Conservation (phyloP, 805 yeast genomes). For the Candida patagonica region DNA sequence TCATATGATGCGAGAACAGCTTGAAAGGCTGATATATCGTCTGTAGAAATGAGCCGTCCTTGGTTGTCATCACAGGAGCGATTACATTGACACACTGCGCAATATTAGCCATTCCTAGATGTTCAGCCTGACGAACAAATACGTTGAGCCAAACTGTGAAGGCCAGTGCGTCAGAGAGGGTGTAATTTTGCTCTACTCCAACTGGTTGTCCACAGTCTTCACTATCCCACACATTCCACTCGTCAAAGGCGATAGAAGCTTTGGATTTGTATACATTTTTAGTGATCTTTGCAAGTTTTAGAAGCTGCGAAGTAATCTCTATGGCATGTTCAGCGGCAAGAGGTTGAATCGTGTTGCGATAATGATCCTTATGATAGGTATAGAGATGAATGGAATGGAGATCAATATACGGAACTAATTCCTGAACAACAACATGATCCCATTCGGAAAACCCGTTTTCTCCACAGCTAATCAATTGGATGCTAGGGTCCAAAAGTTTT, state of each 20-base stretch:
- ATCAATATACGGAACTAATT: slow-evolving; percentile 23
- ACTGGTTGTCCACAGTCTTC: slow-evolving; percentile 23
- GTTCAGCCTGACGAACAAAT: slow-evolving; percentile 26
- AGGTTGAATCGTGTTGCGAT: slow-evolving; percentile 25
- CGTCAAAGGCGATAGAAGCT: slow-evolving; percentile 28
- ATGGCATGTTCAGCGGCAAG: slow-evolving; percentile 29
- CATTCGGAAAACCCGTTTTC: slow-evolving; percentile 26
- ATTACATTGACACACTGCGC: slow-evolving; percentile 31
- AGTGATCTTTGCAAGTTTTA: slow-evolving; percentile 25
- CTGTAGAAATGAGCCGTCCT: slow-evolving; percentile 23
- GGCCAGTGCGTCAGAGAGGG: slow-evolving; percentile 28
- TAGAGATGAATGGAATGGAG: slow-evolving; percentile 29
- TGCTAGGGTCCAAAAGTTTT: slow-evolving; percentile 25
- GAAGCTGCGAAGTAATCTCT: slow-evolving; percentile 22
- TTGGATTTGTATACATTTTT: slow-evolving; percentile 14
- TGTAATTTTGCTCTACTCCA: slow-evolving; percentile 30
- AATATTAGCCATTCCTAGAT: slow-evolving; percentile 28
- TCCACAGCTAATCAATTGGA: slow-evolving; percentile 27
- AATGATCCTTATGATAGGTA: slow-evolving; percentile 22
- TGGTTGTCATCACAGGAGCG: slow-evolving; percentile 30
- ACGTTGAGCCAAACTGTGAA: slow-evolving; percentile 30
- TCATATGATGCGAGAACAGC: slow-evolving; percentile 27
- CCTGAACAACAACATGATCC: slow-evolving; percentile 26
- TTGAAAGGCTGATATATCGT: slow-evolving; percentile 26
- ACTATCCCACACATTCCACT: slow-evolving; percentile 33